Percentiles rank a stretch among this genome's conserved stretches.
Conservation (phyloP, 305 asterid genomes). For the Stenogyne calaminthoides region DNA sequence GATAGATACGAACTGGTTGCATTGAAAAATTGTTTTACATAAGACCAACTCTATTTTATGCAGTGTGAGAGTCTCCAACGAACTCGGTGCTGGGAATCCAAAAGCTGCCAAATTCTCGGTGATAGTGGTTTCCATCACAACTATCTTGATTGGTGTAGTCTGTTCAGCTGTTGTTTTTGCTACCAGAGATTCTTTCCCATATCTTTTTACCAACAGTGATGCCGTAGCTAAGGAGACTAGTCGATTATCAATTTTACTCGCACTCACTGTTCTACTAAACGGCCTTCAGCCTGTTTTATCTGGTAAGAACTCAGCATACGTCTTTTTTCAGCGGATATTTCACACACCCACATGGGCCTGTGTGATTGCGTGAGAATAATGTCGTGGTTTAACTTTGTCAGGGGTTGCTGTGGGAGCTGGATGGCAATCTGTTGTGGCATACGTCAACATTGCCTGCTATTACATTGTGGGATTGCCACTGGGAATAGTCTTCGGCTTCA, state of each 20-base stretch:
- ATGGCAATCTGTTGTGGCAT: constrained; percentile 80
- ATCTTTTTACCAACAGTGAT: constrained; percentile 64
- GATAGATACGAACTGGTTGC: too few species aligned
- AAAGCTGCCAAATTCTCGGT: constrained; percentile 70
- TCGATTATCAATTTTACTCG: constrained; percentile 57
- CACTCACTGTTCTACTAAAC: constrained; percentile 55
- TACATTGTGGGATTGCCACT: constrained; percentile 81
- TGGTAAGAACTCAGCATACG: constrained; percentile 37
- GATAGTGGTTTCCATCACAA: constrained; percentile 64
- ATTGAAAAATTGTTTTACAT: too few species aligned
- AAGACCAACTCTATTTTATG: not conserved
- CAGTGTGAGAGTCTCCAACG: constrained; percentile 83
- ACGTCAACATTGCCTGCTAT: constrained; percentile 67
- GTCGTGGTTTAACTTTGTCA: constrained; percentile 10
- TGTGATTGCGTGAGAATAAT: not conserved
- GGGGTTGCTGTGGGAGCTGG: constrained; percentile 97
- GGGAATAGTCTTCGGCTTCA: constrained; percentile 68
- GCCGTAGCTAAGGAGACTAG: constrained; percentile 75
- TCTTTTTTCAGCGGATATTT: not conserved
- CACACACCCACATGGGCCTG: not conserved
- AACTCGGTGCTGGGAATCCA: constrained; percentile 80
- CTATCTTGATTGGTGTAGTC: constrained; percentile 48
- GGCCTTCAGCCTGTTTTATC: constrained; percentile 86
- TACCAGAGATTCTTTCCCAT: constrained; percentile 57
- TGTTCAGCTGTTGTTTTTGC: constrained; percentile 48